These are phyloP conservation scores for Cicer yamashitae DNA, from an alignment of 306 rosid species.

Conservation along the genomic window DNA sequence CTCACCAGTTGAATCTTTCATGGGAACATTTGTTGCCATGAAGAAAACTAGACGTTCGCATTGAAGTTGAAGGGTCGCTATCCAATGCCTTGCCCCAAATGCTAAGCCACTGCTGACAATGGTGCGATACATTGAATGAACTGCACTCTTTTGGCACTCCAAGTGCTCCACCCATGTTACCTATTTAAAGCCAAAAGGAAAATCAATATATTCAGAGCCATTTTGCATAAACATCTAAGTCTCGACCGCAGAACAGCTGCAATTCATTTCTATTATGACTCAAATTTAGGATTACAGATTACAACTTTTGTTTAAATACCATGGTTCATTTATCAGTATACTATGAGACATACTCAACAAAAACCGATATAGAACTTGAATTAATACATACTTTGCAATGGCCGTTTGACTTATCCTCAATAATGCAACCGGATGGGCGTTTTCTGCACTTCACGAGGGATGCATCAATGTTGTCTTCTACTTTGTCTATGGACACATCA, in stretches of 20 bases:
- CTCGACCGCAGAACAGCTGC: too few species aligned
- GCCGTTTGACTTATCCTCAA: constrained; percentile 89
- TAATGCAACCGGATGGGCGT: constrained; percentile 97
- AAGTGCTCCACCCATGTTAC: constrained; percentile 96
- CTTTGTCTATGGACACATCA: constrained; percentile 88
- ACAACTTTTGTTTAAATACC: too few species aligned
- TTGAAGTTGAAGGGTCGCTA: constrained; percentile 87
- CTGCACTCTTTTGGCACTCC: constrained; percentile 83
- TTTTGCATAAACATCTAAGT: background rate
- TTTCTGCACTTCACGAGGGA: constrained; percentile 86
- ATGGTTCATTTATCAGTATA: too few species aligned
- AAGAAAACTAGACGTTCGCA: constrained; percentile 76
- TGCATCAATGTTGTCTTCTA: constrained; percentile 83
- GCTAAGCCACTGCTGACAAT: constrained; percentile 84
- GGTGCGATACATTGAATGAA: constrained; percentile 76
- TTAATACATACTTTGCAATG: constrained; percentile 81
- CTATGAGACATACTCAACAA: too few species aligned
- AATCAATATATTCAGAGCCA: background rate
- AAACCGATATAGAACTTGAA: background rate
- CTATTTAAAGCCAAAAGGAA: constrained; percentile 45
- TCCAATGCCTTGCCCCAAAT: constrained; percentile 96
- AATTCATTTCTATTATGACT: too few species aligned
- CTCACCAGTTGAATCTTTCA: constrained; percentile 75
- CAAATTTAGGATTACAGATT: too few species aligned
- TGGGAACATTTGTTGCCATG: constrained; percentile 99